Conservation (phyloP, 768 basidiomycete genomes). For the Boletellus ananas region DNA sequence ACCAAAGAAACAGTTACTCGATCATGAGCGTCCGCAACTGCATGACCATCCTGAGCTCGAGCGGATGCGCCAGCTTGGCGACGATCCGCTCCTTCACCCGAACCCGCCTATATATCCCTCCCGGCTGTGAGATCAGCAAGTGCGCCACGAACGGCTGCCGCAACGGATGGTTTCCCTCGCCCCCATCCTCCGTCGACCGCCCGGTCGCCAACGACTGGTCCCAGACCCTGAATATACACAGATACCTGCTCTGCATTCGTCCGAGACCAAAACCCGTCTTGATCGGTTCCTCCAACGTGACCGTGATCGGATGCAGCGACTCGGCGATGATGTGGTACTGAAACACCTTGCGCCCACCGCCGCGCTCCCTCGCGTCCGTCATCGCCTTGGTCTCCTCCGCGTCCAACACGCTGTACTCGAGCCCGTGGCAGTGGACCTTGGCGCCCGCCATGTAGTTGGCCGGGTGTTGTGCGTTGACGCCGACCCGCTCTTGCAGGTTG, state of each 20-base stretch:
- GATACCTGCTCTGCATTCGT: constrained; percentile 10
- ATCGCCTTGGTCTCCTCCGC: constrained; percentile 16
- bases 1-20: constrained; percentile 7
- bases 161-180: constrained; percentile 14
- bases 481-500: constrained; percentile 17
- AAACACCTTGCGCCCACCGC: background rate
- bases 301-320: constrained; percentile 17
- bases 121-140: constrained; percentile 11
- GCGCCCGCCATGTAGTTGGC: constrained; percentile 19
- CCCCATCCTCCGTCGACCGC: background rate
- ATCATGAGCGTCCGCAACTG: constrained; percentile 19
- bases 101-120: constrained; percentile 17
- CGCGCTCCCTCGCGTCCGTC: constrained; percentile 1
- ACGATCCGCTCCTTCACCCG: constrained; percentile 19
- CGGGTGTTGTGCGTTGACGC: constrained; percentile 19
- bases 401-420: constrained; percentile 16
- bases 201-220: constrained; percentile 17
- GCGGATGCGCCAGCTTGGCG: constrained; percentile 14
- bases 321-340: constrained; percentile 17
- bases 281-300: constrained; percentile 20
- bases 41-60: constrained; percentile 13
- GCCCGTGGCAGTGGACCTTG: constrained; percentile 19
- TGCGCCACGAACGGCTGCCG: constrained; percentile 21
- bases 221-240: constrained; percentile 22
- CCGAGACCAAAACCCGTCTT: constrained; percentile 16